Base-by-base conservation (phyloP, 2,329 filamentous ascomycete genomes). In the Aspergillus sp. region DNA sequence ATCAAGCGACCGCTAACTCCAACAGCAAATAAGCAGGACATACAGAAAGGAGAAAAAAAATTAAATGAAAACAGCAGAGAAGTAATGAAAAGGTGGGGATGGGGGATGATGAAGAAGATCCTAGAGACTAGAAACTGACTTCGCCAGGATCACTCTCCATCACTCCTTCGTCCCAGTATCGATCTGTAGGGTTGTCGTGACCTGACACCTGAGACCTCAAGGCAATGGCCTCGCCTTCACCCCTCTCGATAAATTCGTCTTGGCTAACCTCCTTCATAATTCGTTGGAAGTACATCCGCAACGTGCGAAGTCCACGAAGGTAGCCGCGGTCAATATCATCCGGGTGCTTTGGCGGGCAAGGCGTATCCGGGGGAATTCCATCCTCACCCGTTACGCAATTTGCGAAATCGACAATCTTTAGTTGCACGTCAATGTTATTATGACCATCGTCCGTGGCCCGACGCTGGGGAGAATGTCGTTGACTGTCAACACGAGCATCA, bases 341-440 rank as follows among this genome's bases (percentile, higher is more conserved):
- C 0, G 91, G 91, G 71, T 96, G 86, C 60, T 86, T 84, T 4
- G 95, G 95, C 14, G 95, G 95, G 67, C 94, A 97, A 18, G 81
- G 78, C 1, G 81, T 77, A 60, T 86, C 81, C 11, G 87, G 77
- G 1, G 83, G 78, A 3, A 85, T 69, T 53, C 78, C 73, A 69
- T 96, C 92, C 65, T 95, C 90, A 4, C 91, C 90, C 1, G 93
- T 98, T 39, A 98, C 88, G 71, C 94, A 97, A 74, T 99, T 99
- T 64, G 95, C 95, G 79, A 99, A 99, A 76, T 99, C 95, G 58
- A 96, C 94, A 74, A 99, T 96, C 77, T 97, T 97, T 78, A 99
- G 88, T 74, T 96, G 91, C 51, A 84, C 81, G 5, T 78, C 71
- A 6, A 69, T 67, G 39, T 72, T 74, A 50, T 73, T 78, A 56